A percentile compares a stretch with the other conserved stretches of the same genome.
These are phyloP conservation scores for Podospora anserina DNA, from an alignment of 495 filamentous ascomycete genomes.

Conservation along the genomic window DNA sequence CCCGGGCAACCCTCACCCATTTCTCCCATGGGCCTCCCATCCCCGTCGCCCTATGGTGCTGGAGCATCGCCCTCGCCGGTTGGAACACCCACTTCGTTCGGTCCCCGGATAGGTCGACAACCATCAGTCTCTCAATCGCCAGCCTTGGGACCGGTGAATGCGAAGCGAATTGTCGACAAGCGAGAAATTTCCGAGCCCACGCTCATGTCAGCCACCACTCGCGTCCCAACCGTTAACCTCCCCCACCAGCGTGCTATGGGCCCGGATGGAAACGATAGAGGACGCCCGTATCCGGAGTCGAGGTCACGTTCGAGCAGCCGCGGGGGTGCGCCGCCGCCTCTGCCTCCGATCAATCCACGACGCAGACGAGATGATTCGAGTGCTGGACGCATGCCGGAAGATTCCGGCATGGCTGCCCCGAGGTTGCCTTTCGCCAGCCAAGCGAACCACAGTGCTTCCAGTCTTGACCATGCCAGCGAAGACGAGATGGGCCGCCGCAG, in stretches of 20 bases:
- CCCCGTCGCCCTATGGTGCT: conserved; percentile 29
- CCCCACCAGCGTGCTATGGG: conserved; percentile 33
- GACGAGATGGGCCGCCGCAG: conserved; percentile 50
- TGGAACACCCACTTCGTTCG: conserved; percentile 27
- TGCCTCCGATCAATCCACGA: conserved; percentile 70
- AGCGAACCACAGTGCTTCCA: conserved; percentile 20
- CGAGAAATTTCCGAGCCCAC: conserved; percentile 79
- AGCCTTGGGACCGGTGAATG: conserved; percentile 23
- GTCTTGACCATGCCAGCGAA: conserved; percentile 38
- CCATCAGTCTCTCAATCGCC: conserved; percentile 50
- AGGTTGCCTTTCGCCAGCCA: conserved; percentile 25
- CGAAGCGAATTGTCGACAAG: conserved; percentile 68
- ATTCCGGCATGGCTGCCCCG: conserved; percentile 33
- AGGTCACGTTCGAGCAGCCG: conserved; percentile 42
- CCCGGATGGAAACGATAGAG: conserved; percentile 17
- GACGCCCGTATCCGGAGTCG: conserved; percentile 30
- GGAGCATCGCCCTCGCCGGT: conserved; percentile 25
- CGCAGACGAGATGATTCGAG: conserved; percentile 57
- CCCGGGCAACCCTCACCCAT: conserved; percentile 47
- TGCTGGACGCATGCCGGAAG: conserved; percentile 52
- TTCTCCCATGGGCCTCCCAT: conserved; percentile 35
- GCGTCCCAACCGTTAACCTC: conserved; percentile 62
- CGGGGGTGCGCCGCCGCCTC: conserved; percentile 44
- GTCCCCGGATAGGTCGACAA: conserved; percentile 24
- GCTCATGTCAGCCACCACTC: conserved; percentile 73